phyloP scores from a whole-genome alignment of 2,329 filamentous ascomycete species.

The Trichoderma breve region DNA sequence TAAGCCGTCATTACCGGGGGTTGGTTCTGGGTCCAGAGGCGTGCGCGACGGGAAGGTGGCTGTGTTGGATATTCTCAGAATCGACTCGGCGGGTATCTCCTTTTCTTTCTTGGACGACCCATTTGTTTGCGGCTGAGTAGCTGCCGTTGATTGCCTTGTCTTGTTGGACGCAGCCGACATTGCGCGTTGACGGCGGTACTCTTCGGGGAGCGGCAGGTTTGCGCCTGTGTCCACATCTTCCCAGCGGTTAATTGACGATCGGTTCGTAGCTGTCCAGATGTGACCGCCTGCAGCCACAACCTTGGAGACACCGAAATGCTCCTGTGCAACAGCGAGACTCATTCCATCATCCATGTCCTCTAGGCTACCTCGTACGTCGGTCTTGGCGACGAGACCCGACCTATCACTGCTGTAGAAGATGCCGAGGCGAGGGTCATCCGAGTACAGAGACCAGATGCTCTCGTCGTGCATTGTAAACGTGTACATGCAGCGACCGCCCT shows the following conservation, averaged over 20 bases:
- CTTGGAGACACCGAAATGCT: slow-evolving; percentile 78
- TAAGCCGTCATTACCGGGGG: slow-evolving; percentile 45
- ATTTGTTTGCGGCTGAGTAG: slow-evolving; percentile 35
- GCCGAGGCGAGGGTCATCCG: slow-evolving; percentile 77
- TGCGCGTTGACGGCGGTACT: slow-evolving; percentile 48
- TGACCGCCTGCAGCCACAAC: slow-evolving; percentile 68
- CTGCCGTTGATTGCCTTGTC: slow-evolving; percentile 27
- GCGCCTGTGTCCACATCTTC: slow-evolving; percentile 76
- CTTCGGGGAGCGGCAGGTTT: slow-evolving; percentile 64
- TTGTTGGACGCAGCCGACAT: slow-evolving; percentile 45
- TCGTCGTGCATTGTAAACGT: slow-evolving; percentile 99
- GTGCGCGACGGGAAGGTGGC: slow-evolving; percentile 67
- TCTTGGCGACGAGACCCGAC: slow-evolving; percentile 92
- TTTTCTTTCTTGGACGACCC: slow-evolving; percentile 57
- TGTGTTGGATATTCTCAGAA: slow-evolving; percentile 81
- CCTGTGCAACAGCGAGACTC: slow-evolving; percentile 86
- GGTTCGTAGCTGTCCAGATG: slow-evolving; percentile 86
- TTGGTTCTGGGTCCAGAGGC: slow-evolving; percentile 53
- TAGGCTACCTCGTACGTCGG: slow-evolving; percentile 73
- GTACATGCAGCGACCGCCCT: slow-evolving; percentile 92
- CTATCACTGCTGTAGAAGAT: slow-evolving; percentile 95
- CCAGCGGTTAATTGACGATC: slow-evolving; percentile 92
- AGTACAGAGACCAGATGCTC: slow-evolving; percentile 94
- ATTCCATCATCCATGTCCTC: slow-evolving; percentile 76
- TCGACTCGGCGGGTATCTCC: slow-evolving; percentile 72